phyloP scores from a whole-genome alignment of 257 asterid species.

The Fraxinus excelsior region DNA sequence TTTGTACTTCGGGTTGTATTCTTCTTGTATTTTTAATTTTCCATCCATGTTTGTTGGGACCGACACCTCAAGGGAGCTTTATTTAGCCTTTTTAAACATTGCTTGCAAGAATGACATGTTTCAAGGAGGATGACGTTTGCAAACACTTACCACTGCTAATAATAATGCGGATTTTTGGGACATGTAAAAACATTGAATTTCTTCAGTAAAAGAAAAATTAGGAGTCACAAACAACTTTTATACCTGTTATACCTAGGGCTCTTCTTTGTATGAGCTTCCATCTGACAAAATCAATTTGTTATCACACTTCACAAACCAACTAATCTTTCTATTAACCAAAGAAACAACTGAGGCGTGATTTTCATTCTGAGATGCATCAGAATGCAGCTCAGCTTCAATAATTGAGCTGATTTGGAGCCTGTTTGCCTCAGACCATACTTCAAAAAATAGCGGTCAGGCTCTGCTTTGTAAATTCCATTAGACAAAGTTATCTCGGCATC shows the following conservation, averaged over 20 bases:
- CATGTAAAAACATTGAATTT: constrained; percentile 11
- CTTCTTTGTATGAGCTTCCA: constrained; percentile 20
- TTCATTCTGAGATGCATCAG: constrained; percentile 26
- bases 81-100: not conserved
- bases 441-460: constrained; percentile 37
- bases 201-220: constrained; percentile 9
- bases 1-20: not conserved
- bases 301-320: constrained; percentile 24
- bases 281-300: constrained; percentile 27
- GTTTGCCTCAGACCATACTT: constrained; percentile 53
- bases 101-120: not conserved
- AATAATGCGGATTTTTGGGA: not conserved
- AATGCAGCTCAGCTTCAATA: constrained; percentile 12
- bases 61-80: not conserved
- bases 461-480: constrained; percentile 32
- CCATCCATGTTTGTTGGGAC: not conserved
- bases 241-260: constrained; percentile 43
- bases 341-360: constrained; percentile 22
- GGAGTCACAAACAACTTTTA: constrained; percentile 5
- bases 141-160: constrained; percentile 11
- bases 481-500: constrained; percentile 28
- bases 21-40: not conserved
- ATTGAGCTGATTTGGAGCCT: constrained; percentile 28
- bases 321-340: constrained; percentile 24
- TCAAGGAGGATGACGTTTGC: too few relatives aligned